Conservation (phyloP, 371 early-diverging fungal species). For the Smittium culicis region DNA sequence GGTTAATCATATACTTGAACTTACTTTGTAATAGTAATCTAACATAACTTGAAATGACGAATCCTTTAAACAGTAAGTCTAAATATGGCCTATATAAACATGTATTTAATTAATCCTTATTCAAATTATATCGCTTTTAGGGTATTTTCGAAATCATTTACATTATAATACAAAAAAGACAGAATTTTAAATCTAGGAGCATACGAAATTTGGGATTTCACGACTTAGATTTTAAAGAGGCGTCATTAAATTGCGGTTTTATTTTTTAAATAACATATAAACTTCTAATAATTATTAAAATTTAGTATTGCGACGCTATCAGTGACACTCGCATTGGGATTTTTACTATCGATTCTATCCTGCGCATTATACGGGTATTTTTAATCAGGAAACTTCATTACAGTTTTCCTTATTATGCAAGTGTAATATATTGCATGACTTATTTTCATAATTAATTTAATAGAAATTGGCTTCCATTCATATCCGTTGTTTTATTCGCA, state of each 20-base stretch:
- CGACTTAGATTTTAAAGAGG: background rate
- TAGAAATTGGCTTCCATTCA: slow-evolving; percentile 83
- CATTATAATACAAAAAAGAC: background rate
- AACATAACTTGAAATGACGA: too few species aligned
- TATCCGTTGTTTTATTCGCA: slow-evolving; percentile 74
- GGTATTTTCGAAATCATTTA: background rate
- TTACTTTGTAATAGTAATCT: too few species aligned
- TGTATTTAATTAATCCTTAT: background rate
- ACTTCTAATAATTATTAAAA: background rate
- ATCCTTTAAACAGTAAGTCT: background rate
- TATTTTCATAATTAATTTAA: slow-evolving; percentile 13
- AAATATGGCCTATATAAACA: background rate
- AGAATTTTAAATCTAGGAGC: background rate
- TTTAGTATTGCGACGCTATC: slow-evolving; percentile 58
- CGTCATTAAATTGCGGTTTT: too few species aligned
- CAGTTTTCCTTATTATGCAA: background rate
- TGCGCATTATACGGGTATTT: slow-evolving; percentile 62
- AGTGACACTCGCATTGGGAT: slow-evolving; percentile 74
- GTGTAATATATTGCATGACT: background rate
- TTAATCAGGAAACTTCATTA: too few species aligned
- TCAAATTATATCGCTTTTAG: background rate
- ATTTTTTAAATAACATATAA: too few species aligned
- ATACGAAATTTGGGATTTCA: background rate
- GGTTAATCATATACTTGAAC: too few species aligned
- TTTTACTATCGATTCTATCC: slow-evolving; percentile 77